These are phyloP conservation scores for Neoboletus brunneissimus DNA, from an alignment of 768 basidiomycete species.

Conservation along the genomic window DNA sequence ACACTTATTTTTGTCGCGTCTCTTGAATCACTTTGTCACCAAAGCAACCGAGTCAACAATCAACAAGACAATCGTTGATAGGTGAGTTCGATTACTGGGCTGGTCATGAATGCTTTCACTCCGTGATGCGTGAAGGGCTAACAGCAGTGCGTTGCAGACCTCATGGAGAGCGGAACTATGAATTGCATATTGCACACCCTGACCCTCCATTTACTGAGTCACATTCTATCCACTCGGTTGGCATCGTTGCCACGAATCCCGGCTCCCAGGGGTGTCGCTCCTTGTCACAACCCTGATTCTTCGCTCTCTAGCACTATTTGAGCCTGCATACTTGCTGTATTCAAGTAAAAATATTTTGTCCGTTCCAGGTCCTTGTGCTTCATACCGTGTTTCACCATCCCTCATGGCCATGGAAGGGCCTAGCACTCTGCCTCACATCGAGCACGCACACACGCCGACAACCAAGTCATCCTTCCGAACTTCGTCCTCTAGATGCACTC, in stretches of 20 bases:
- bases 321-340: neutral
- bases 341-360: neutral
- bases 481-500: conserved; percentile 5
- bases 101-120: neutral
- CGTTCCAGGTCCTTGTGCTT: neutral
- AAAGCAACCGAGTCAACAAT: neutral
- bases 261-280: neutral
- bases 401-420: neutral
- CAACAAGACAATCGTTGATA: neutral
- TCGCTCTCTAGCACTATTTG: conserved; percentile 2
- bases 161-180: conserved; percentile 6
- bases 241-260: neutral
- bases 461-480: neutral
- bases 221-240: conserved; percentile 1
- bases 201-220: neutral
- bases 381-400: neutral
- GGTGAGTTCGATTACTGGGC: neutral
- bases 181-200: conserved; percentile 4
- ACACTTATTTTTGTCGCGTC: neutral
- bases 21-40: neutral
- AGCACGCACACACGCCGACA: neutral
- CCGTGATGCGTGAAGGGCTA: neutral
- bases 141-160: neutral
- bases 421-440: neutral
- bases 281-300: neutral